phyloP scores from a whole-genome alignment of 129 eudicot species.

The Silybum marianum region DNA sequence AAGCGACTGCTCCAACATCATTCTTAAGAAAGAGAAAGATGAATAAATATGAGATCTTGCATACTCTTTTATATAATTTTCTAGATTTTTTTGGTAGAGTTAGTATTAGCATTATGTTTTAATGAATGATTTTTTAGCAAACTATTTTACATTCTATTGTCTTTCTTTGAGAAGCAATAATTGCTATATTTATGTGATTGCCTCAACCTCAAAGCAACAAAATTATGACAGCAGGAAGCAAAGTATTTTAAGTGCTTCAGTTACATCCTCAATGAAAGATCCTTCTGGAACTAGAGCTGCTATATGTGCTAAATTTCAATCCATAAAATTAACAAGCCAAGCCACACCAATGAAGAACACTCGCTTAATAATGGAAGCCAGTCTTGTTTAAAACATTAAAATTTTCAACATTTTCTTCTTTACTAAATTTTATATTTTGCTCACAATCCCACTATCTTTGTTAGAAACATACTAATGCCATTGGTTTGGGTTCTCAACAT shows the following conservation, averaged over 20 bases:
- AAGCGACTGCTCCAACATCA: slow-evolving; percentile 21
- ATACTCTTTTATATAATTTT: slow-evolving; percentile 2
- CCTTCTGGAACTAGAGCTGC: neutral
- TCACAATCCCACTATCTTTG: neutral
- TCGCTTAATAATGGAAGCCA: slow-evolving; percentile 12
- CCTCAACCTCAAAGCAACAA: neutral
- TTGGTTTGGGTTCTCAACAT: neutral
- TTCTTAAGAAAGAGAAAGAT: slow-evolving; percentile 28
- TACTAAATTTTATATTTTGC: neutral
- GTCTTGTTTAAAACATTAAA: neutral
- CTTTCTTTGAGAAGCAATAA: neutral
- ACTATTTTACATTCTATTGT: neutral
- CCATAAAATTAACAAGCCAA: neutral
- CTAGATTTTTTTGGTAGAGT: neutral
- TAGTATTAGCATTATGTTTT: neutral
- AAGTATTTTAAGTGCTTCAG: neutral
- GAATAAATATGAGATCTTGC: slow-evolving; percentile 22
- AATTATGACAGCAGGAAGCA: neutral
- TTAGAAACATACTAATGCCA: neutral
- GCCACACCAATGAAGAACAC: slow-evolving; percentile 19
- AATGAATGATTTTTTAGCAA: neutral
- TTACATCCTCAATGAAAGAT: neutral
- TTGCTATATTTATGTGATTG: neutral
- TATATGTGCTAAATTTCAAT: neutral
- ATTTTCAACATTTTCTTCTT: neutral